A percentile compares a stretch with the other conserved stretches of the same genome.
These are phyloP conservation scores for Gossypium ekmanianum DNA, from an alignment of 345 rosid species.

Conservation along the genomic window DNA sequence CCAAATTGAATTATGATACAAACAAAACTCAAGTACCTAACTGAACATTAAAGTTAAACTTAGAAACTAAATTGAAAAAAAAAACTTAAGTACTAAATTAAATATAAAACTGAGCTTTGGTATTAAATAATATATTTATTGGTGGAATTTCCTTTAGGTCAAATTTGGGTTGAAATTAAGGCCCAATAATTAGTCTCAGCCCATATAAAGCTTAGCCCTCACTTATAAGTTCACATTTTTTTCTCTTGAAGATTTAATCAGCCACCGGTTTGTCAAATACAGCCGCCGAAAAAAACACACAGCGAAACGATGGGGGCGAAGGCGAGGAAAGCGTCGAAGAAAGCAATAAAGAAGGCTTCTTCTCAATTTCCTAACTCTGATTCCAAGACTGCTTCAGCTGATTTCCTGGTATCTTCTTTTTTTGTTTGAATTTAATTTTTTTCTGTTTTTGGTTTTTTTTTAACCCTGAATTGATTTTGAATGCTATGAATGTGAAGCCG, in stretches of 20 bases:
- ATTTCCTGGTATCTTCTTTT: constrained; percentile 61
- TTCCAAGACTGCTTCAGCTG: constrained; percentile 38
- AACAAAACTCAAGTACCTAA: too few relatives aligned
- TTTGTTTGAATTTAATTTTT: not conserved
- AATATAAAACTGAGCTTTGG: too few relatives aligned
- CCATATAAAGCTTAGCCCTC: not conserved
- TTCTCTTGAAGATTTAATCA: not conserved
- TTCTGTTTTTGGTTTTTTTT: not conserved
- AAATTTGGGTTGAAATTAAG: not conserved
- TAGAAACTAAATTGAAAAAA: too few relatives aligned
- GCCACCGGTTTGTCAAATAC: not conserved
- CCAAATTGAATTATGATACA: too few relatives aligned
- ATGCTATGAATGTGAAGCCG: constrained; percentile 38
- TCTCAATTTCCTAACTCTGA: constrained; percentile 26
- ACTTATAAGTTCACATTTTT: not conserved
- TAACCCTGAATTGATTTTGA: not conserved
- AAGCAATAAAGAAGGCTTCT: constrained; percentile 51
- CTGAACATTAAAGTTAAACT: too few relatives aligned
- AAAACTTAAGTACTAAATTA: too few relatives aligned
- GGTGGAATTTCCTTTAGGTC: too few relatives aligned
- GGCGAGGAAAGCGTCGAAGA: constrained; percentile 65
- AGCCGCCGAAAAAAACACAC: constrained; percentile 9
- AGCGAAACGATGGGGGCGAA: constrained; percentile 49
- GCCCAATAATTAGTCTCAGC: not conserved
- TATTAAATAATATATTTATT: too few relatives aligned